Evolutionary conservation across 2,329 filamentous ascomycete species (phyloP).

Genomic region (Amylocarpus encephaloides): DNA sequence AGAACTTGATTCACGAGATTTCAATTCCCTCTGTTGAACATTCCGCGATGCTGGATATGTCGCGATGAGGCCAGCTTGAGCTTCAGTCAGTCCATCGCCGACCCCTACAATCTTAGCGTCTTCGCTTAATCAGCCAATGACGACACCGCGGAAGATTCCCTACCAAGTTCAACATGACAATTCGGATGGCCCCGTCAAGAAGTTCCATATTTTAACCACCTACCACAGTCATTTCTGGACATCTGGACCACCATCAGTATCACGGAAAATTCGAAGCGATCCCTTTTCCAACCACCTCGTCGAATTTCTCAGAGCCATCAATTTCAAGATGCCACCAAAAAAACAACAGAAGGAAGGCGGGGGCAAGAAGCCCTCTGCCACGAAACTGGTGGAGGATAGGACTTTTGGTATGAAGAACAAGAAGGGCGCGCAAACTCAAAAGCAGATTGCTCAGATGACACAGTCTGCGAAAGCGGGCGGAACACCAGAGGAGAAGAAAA

Average conservation of each 20-base stretch:
- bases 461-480: slow-evolving; percentile 68
- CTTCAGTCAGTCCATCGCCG: slow-evolving; percentile 17
- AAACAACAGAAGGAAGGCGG: slow-evolving; percentile 44
- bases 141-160: slow-evolving; percentile 8
- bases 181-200: slow-evolving; percentile 5
- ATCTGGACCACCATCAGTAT: not conserved
- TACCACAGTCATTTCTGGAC: slow-evolving; percentile 30
- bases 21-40: not conserved
- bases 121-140: slow-evolving; percentile 26
- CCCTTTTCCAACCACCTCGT: not conserved
- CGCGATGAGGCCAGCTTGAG: slow-evolving; percentile 31
- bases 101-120: slow-evolving; percentile 7
- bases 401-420: slow-evolving; percentile 99
- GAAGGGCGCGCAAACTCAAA: slow-evolving; percentile 87
- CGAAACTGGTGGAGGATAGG: slow-evolving; percentile 71
- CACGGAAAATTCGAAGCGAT: not conserved
- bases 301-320: too few relatives aligned
- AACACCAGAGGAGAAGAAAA: slow-evolving; percentile 82
- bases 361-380: slow-evolving; percentile 49
- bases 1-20: slow-evolving; percentile 7
- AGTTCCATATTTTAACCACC: slow-evolving; percentile 11
- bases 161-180: slow-evolving; percentile 18
- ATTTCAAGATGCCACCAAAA: slow-evolving; percentile 64
- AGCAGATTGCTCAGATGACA: slow-evolving; percentile 78
- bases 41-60: too few relatives aligned